Base-by-base conservation (phyloP, 345 rosid species). In the Cochlearia excelsa region DNA sequence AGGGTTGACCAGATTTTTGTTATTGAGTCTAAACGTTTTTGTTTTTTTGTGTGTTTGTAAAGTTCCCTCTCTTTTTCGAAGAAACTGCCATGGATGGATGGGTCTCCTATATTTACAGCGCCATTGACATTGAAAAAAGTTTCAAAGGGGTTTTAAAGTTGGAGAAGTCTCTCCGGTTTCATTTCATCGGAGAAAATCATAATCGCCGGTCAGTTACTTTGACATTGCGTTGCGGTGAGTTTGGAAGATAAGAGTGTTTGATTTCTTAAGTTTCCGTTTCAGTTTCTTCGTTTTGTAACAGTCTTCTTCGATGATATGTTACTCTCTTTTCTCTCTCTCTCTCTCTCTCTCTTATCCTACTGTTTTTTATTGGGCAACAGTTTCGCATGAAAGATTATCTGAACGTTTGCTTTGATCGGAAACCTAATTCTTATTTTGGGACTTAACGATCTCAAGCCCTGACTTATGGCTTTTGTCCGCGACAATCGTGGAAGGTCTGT, bases 401-500 rank as follows among this genome's bases (percentile, higher is more conserved):
- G 43, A 43, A 26, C 9, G 3, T 43, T 26, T 42, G 28, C 59
- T 43, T 34, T 52, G 2, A 7, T 44, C 38, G 1, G 39, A 48
- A 48, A 31, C 56, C 47, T 49, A 26, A 30, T 31, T 62, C 26
- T 33, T 6, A 8, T 51, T 62, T 30, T 26, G 9, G 26, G 26
- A n/a, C 0, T 30, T n/a, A 68, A 56, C 61, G 28, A 47, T 35
- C 43, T 8, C 41, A 46, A 54, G 11, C 3, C 29, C 2, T 47
- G 50, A 43, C 3, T 54, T 9, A 69, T 69, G 74, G 63, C 28
- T 55, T 54, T 69, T 26, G 68, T 63, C 26, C 47, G 33, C 16
- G 68, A 62, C 23, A 69, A 51, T 55, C 74, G 74, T 69, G 59
- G 62, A 34, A 69, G 74, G 74, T 69, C 37, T 48, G 42, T 54